Evolutionary conservation across 2,329 filamentous ascomycete genomes (phyloP).

Genomic region (Curvularia lunata): DNA sequence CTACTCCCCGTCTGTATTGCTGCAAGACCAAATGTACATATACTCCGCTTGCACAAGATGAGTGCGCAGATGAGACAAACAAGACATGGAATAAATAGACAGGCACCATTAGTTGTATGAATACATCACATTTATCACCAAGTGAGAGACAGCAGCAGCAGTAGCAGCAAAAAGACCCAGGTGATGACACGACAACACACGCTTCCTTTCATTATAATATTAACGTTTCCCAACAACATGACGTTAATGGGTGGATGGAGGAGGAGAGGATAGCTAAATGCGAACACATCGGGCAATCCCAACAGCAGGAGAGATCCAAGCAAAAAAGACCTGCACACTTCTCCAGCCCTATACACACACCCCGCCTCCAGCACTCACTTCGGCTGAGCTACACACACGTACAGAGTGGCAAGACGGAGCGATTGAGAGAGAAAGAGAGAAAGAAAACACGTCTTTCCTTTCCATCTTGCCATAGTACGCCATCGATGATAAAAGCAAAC

Average conservation of each 20-base stretch:
- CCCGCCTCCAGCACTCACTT: not conserved
- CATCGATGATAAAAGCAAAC: not conserved
- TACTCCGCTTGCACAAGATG: not conserved
- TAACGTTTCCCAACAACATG: constrained; percentile 9
- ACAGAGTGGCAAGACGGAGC: not conserved
- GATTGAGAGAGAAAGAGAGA: not conserved
- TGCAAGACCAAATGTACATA: no score
- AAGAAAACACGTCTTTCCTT: constrained; percentile 1
- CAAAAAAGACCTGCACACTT: constrained; percentile 1
- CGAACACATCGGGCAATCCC: not conserved
- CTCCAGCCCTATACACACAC: not conserved
- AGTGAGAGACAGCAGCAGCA: not conserved
- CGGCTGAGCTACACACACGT: constrained; percentile 1
- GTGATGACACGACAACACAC: constrained; percentile 8
- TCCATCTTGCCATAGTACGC: constrained; percentile 16
- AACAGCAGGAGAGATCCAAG: not conserved
- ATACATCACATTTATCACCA: not conserved
- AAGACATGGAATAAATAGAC: no score
- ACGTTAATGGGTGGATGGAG: constrained; percentile 7
- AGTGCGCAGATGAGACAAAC: no score
- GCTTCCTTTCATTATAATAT: constrained; percentile 18
- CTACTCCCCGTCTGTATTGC: no score
- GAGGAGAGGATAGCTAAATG: constrained; percentile 1
- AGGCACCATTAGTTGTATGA: no score
- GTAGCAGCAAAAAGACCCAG: no score